Conservation (phyloP, 2,329 filamentous ascomycete genomes). For the Diplocarpon rosae region DNA sequence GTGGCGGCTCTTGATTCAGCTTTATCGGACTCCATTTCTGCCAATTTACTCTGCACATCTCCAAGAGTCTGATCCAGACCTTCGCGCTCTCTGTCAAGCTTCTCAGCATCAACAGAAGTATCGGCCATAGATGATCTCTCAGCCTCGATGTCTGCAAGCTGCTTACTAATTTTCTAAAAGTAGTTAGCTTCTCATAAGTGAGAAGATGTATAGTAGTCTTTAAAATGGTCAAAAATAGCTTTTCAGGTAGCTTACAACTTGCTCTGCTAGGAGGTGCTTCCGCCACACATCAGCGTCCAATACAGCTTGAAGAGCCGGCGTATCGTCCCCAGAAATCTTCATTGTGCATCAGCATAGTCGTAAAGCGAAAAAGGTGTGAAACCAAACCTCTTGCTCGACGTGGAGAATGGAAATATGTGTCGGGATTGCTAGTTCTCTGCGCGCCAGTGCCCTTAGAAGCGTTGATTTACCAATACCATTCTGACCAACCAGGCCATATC, state of each 20-base stretch:
- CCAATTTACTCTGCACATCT: constrained; percentile 82
- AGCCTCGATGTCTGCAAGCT: constrained; percentile 65
- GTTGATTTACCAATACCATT: constrained; percentile 99
- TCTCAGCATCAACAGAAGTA: constrained; percentile 79
- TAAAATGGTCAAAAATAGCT: background rate
- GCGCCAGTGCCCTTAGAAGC: constrained; percentile 80
- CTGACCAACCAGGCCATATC: constrained; percentile 95
- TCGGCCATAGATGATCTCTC: constrained; percentile 76
- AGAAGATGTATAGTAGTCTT: background rate
- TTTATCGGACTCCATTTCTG: constrained; percentile 99
- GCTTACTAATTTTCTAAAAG: constrained; percentile 57
- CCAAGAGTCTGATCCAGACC: constrained; percentile 81
- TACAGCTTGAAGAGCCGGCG: constrained; percentile 85
- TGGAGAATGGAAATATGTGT: constrained; percentile 98
- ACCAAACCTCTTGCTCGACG: constrained; percentile 82
- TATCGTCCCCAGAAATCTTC: constrained; percentile 89
- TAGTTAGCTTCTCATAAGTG: background rate
- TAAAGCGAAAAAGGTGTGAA: background rate
- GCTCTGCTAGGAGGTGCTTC: constrained; percentile 84
- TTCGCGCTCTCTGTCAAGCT: constrained; percentile 77
- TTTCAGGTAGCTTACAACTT: constrained; percentile 48
- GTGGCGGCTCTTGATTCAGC: constrained; percentile 90
- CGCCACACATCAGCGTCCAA: constrained; percentile 97
- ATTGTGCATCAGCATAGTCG: constrained; percentile 15
- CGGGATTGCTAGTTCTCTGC: constrained; percentile 87